A percentile compares a stretch with the other conserved stretches of the same genome.
Evolutionary conservation across 106 monocot genomes (phyloP).

Genomic region (Apostasia ramifera): DNA sequence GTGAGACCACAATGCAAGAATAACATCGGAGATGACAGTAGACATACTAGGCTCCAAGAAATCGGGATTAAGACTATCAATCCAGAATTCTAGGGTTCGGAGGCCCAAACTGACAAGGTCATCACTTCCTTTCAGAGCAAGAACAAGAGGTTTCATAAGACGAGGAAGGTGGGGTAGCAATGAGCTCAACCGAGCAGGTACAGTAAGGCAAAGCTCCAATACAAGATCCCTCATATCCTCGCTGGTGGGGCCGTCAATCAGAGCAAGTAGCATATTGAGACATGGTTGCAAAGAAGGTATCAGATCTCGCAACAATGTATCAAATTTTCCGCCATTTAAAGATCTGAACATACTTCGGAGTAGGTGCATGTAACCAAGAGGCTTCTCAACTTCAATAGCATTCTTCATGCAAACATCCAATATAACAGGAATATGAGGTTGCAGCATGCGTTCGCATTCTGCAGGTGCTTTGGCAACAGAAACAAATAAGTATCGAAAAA

Average conservation of each 20-base stretch:
- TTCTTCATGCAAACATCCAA: constrained; percentile 98
- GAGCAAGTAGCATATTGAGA: constrained; percentile 85
- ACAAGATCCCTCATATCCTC: constrained; percentile 95
- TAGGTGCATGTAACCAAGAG: constrained; percentile 94
- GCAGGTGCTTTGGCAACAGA: constrained; percentile 81
- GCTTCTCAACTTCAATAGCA: constrained; percentile 92
- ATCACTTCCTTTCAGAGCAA: constrained; percentile 87
- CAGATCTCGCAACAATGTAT: constrained; percentile 79
- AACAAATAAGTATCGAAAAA: constrained; percentile 84
- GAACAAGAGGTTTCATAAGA: constrained; percentile 86
- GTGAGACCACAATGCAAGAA: constrained; percentile 96
- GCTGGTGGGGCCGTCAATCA: constrained; percentile 86
- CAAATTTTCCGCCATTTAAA: constrained; percentile 91
- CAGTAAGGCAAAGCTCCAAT: constrained; percentile 83
- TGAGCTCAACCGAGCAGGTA: constrained; percentile 97
- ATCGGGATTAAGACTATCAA: constrained; percentile 99
- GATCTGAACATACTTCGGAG: constrained; percentile 85
- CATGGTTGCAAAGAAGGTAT: constrained; percentile 91
- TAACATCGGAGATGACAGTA: constrained; percentile 96
- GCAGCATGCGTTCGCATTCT: constrained; percentile 88
- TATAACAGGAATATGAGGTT: constrained; percentile 88
- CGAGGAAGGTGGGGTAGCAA: constrained; percentile 97
- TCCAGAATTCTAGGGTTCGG: constrained; percentile 97
- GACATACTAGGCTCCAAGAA: constrained; percentile 99
- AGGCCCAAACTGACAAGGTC: constrained; percentile 94